Percentiles rank a stretch among this genome's conserved stretches.
These are phyloP conservation scores for Chaetoceros tenuissimus DNA, from an alignment of 108 stramenopile genomes.

Conservation along the genomic window DNA sequence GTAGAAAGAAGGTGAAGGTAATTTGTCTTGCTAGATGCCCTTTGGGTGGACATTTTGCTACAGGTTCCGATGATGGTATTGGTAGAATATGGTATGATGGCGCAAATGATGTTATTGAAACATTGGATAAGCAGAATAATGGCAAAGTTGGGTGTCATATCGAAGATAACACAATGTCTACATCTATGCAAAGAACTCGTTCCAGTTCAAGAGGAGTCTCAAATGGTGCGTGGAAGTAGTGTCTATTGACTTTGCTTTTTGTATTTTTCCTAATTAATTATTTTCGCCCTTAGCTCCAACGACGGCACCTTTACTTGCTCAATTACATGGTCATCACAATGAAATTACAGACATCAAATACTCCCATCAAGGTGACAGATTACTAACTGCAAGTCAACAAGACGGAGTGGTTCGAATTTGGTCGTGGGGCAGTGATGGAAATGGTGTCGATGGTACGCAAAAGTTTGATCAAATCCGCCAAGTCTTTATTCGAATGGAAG, in stretches of 20 bases:
- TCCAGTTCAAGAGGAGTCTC: slow-evolving; percentile 6
- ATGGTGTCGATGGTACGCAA: slow-evolving; percentile 5
- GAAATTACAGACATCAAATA: slow-evolving; percentile 78
- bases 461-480: neutral
- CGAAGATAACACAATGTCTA: neutral
- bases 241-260: neutral
- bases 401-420: slow-evolving; percentile 78
- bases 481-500: neutral
- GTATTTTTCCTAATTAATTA: neutral
- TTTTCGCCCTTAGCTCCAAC: slow-evolving; percentile 14
- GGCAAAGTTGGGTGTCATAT: neutral
- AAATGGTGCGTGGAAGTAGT: neutral
- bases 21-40: slow-evolving; percentile 84
- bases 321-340: slow-evolving; percentile 49
- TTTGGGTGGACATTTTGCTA: slow-evolving; percentile 75
- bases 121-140: slow-evolving; percentile 21
- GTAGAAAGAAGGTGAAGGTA: slow-evolving; percentile 57
- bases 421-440: slow-evolving; percentile 38
- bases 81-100: slow-evolving; percentile 76
- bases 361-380: slow-evolving; percentile 59
- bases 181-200: slow-evolving; percentile 1
- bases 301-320: neutral
- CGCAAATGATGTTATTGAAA: slow-evolving; percentile 44
- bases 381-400: slow-evolving; percentile 78
- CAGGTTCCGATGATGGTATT: slow-evolving; percentile 86